Conservation (phyloP, 345 rosid species). For the Heritiera littoralis region DNA sequence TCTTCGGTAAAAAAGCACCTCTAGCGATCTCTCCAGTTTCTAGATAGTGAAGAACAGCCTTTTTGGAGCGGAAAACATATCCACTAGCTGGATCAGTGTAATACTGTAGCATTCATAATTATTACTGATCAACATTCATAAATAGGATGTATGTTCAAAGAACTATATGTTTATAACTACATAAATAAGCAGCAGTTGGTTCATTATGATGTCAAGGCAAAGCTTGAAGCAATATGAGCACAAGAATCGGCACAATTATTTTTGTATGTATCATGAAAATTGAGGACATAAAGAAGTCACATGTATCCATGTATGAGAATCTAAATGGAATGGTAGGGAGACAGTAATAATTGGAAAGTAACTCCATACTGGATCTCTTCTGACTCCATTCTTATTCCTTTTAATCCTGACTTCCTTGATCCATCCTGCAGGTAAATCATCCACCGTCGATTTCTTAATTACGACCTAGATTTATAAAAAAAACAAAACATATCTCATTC, state of each 20-base stretch:
- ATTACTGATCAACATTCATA: constrained; percentile 19
- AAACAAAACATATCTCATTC: constrained; percentile 4
- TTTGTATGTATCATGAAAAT: background rate
- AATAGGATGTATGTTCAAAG: background rate
- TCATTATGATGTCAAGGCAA: background rate
- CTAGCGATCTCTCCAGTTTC: constrained; percentile 37
- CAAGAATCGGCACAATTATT: background rate
- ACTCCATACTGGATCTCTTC: constrained; percentile 37
- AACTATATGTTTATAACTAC: background rate
- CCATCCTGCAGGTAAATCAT: constrained; percentile 46
- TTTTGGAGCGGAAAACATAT: constrained; percentile 42
- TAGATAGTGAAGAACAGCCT: constrained; percentile 38
- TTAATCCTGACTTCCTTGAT: constrained; percentile 35
- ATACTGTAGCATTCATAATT: constrained; percentile 31
- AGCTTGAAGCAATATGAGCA: background rate
- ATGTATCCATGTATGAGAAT: background rate
- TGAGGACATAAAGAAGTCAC: background rate
- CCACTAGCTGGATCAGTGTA: constrained; percentile 44
- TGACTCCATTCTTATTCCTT: constrained; percentile 25
- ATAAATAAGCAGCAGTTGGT: background rate
- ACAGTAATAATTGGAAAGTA: constrained; percentile 10
- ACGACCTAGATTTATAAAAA: constrained; percentile 30
- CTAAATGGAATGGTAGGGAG: background rate
- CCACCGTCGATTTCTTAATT: constrained; percentile 27
- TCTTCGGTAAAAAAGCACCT: constrained; percentile 25